These are phyloP conservation scores for Aspergillus vadensis DNA, from an alignment of 2,329 filamentous ascomycete genomes.

Conservation along the genomic window DNA sequence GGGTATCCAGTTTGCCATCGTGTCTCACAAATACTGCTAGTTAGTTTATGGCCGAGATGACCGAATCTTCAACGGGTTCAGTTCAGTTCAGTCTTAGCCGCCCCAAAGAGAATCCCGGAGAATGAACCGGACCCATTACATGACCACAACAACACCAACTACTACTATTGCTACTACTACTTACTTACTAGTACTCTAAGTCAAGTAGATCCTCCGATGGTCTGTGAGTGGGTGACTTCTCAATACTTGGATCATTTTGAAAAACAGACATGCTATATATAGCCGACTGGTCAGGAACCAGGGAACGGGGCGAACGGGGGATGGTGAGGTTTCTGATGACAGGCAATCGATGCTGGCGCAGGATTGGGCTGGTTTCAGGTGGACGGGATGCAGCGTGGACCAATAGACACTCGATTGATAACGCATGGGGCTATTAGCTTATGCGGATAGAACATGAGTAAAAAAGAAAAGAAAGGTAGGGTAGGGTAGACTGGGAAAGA, in stretches of 20 bases:
- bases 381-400: background rate
- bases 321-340: slow-evolving; percentile 2
- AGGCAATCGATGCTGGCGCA: background rate
- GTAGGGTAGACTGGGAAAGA: too few species aligned
- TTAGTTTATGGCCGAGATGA: background rate
- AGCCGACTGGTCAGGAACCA: background rate
- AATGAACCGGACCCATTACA: background rate
- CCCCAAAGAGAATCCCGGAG: background rate
- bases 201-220: background rate
- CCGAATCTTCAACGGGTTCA: background rate
- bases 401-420: too few species aligned
- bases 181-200: too few species aligned
- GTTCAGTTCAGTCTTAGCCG: background rate
- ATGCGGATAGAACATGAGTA: too few species aligned
- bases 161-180: too few species aligned
- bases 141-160: too few species aligned
- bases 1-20: background rate
- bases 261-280: background rate
- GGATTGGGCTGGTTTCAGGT: slow-evolving; percentile 2
- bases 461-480: too few species aligned
- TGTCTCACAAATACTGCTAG: background rate
- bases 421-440: too few species aligned
- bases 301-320: background rate
- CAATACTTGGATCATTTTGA: too few species aligned
- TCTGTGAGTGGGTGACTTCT: background rate